Conservation (phyloP, 208 protist species). For the Acanthamoeba triangularis region DNA sequence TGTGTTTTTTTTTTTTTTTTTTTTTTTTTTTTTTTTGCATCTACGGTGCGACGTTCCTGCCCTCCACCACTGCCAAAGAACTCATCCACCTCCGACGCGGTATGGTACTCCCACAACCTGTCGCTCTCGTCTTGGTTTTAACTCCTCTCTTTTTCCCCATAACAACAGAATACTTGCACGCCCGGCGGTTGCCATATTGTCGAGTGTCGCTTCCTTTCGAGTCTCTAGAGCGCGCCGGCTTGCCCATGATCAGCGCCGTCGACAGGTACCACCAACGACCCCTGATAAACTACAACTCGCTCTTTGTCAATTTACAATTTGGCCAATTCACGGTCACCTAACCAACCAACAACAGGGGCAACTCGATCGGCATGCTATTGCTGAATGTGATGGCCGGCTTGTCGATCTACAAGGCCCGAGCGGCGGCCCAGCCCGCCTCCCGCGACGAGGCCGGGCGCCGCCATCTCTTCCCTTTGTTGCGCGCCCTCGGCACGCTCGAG, state of each 20-base stretch:
- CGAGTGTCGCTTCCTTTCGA: background rate
- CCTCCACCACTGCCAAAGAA: background rate
- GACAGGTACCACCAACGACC: background rate
- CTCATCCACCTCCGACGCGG: slow-evolving; percentile 20
- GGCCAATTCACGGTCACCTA: no score
- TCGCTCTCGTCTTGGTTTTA: background rate
- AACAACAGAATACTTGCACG: background rate
- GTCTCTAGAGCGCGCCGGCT: background rate
- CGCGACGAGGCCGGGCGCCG: background rate
- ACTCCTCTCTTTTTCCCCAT: background rate
- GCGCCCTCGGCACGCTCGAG: background rate
- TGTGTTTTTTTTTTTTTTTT: no score
- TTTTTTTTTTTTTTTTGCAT: no score
- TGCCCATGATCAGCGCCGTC: background rate
- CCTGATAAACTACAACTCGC: background rate
- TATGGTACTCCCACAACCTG: background rate
- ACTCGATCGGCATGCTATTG: background rate
- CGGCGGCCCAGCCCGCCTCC: background rate
- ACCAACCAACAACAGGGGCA: background rate
- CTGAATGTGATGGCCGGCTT: slow-evolving; percentile 30
- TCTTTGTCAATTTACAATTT: background rate
- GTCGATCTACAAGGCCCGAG: slow-evolving; percentile 19
- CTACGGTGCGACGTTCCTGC: background rate
- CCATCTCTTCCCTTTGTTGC: background rate
- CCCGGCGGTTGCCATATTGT: background rate